Base-by-base conservation (phyloP, 1,139 yeast genomes). In the Martiniozyma asiatica region DNA sequence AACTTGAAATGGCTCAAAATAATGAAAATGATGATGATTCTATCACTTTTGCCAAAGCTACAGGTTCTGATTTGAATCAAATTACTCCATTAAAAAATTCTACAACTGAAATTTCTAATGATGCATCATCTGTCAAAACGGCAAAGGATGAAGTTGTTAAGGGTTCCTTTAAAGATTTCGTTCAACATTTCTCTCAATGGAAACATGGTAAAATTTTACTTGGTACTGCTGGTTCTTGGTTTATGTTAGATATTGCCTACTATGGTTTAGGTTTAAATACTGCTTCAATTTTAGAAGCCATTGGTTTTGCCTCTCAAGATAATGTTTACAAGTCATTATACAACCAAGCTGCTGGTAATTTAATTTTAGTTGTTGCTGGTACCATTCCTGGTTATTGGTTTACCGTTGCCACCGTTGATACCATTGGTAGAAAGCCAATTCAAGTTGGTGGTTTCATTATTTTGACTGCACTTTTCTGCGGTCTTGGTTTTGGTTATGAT, bases 191-290 rank as follows among this genome's bases (percentile, higher is more conserved):
- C 53, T 64, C 73, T 31, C 79, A 84, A 61, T 85, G 96, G 94
- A 81, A 66, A 58, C 78, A 84, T 58, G 77, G 82, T 59, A 80
- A 76, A 61, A 73, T 77, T 40, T 65, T 89, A 47, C 45, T 89
- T 31, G 98, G 97, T 55, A 87, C 98, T 47, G 94, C 96, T 41
- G 92, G 87, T 56, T 77, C 93, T 30, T 89, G 98, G 98, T 87
- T 87, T 65, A 67, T 79, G 65, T 71, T 87, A 59, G 98, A 89
- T 66, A 82, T 89, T 55, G 95, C 96, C 37, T 87, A 76, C 68
- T 89, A 89, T 56, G 94, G 94, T 59, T 63, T 81, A 50, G 78
- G 81, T 57, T 69, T 81, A 51, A 81, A 81, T 63, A 65, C 85
- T 44, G 75, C 93, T 22, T 65, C 71, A 37, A 81, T 81, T 46